These are phyloP conservation scores for Colletotrichum sp. DNA, from an alignment of 2,329 filamentous ascomycete genomes.

Conservation along the genomic window DNA sequence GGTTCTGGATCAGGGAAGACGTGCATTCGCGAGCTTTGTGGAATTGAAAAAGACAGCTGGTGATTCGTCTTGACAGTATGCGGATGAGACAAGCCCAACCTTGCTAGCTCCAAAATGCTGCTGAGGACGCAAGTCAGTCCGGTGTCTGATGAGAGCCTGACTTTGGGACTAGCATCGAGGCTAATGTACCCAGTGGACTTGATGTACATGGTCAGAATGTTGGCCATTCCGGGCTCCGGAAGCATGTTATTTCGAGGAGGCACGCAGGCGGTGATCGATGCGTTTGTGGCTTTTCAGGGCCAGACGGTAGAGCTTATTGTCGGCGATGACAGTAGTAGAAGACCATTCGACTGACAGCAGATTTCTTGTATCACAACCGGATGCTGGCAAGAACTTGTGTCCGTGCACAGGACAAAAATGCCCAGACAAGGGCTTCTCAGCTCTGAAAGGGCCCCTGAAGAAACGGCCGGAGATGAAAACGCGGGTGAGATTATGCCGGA, in stretches of 20 bases:
- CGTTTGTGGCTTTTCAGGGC: not conserved
- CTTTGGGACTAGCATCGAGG: constrained; percentile 4
- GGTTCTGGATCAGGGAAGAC: constrained; percentile 3
- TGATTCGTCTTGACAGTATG: constrained; percentile 6
- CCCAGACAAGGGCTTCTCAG: not conserved
- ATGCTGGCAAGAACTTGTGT: not conserved
- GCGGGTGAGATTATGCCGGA: not conserved
- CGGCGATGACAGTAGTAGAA: not conserved
- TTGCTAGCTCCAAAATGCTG: constrained; percentile 5
- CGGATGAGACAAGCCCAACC: constrained; percentile 14
- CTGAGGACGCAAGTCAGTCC: not conserved
- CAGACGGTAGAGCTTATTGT: not conserved
- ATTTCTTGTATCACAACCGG: not conserved
- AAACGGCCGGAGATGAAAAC: not conserved
- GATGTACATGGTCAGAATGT: not conserved
- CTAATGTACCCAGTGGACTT: not conserved
- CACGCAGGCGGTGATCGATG: not conserved
- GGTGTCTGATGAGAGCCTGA: not conserved
- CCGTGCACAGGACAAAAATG: not conserved
- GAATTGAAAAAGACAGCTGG: constrained; percentile 11
- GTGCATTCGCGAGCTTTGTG: not conserved
- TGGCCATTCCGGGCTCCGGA: not conserved
- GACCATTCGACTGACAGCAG: not conserved
- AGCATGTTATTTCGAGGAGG: not conserved
- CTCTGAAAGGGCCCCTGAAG: not conserved